A percentile compares a stretch with the other conserved stretches of the same genome.
Conservation (phyloP, 1,284 basidiomycete genomes). For the Anthracocystis setariae region DNA sequence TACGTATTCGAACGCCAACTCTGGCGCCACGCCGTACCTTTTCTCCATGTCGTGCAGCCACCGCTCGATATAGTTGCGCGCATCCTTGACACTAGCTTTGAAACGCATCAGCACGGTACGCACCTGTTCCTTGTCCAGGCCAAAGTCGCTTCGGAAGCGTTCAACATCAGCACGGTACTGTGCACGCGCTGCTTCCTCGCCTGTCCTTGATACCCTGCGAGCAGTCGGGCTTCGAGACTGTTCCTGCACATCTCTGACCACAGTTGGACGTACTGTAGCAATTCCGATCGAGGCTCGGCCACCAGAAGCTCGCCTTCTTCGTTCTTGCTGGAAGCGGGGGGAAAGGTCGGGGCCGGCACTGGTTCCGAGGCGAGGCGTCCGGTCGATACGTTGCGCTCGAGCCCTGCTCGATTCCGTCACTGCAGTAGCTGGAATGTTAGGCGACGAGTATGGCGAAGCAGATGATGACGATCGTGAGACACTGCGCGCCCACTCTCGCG, state of each 20-base stretch:
- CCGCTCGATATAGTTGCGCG: constrained; percentile 12
- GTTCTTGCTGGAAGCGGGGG: constrained; percentile 10
- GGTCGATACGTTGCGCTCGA: constrained; percentile 27
- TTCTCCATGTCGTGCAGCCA: constrained; percentile 24
- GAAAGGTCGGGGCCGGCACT: neutral
- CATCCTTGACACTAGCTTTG: constrained; percentile 16
- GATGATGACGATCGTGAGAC: constrained; percentile 22
- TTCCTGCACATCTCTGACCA: neutral
- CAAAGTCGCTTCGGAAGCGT: constrained; percentile 23
- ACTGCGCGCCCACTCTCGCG: constrained; percentile 26
- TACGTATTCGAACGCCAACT: constrained; percentile 37
- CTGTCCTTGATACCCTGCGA: neutral
- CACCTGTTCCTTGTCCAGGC: constrained; percentile 10
- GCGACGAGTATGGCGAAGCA: neutral
- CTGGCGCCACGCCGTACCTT: constrained; percentile 19
- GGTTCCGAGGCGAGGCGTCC: constrained; percentile 1
- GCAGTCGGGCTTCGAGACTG: neutral
- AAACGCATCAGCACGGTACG: constrained; percentile 22
- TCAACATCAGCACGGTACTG: constrained; percentile 23
- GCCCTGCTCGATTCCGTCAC: constrained; percentile 14
- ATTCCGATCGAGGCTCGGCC: neutral
- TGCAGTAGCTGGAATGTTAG: constrained; percentile 1
- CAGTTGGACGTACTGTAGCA: neutral
- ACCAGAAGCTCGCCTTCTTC: neutral
- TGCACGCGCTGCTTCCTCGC: constrained; percentile 16